Evolutionary conservation across 805 yeast genomes (phyloP).

Genomic region (Candida dajiaensis): DNA sequence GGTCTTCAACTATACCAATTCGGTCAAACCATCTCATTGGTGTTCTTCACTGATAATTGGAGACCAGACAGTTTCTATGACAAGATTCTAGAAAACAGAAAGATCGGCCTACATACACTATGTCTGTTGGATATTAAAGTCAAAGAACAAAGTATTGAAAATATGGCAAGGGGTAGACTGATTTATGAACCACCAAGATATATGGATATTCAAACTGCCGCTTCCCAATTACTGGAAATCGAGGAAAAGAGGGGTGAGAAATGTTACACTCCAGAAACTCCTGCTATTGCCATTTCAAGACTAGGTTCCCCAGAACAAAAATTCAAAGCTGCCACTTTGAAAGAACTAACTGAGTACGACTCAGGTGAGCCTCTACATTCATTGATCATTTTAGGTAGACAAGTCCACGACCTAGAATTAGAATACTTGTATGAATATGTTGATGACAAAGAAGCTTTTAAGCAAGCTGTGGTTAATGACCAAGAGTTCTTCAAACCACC

Average conservation of each 20-base stretch:
- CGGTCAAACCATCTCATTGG: constrained; percentile 96
- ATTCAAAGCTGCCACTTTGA: constrained; percentile 79
- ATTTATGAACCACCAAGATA: constrained; percentile 97
- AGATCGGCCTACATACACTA: constrained; percentile 86
- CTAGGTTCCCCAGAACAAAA: constrained; percentile 80
- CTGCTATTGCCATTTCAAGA: constrained; percentile 90
- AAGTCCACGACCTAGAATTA: constrained; percentile 87
- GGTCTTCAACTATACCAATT: constrained; percentile 92
- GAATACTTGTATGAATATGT: constrained; percentile 79
- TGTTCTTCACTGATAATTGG: constrained; percentile 93
- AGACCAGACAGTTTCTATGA: constrained; percentile 93
- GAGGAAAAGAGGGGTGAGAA: constrained; percentile 71
- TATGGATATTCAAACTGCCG: constrained; percentile 89
- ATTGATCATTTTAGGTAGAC: constrained; percentile 83
- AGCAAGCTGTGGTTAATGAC: constrained; percentile 37
- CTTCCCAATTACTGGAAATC: constrained; percentile 79
- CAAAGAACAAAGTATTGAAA: constrained; percentile 92
- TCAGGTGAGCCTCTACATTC: constrained; percentile 95
- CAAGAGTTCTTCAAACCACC: constrained; percentile 74
- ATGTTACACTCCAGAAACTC: constrained; percentile 82
- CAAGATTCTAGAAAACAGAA: constrained; percentile 83
- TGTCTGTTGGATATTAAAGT: constrained; percentile 89
- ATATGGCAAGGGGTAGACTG: constrained; percentile 85
- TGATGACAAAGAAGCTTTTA: constrained; percentile 48
- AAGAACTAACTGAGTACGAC: constrained; percentile 74